These are phyloP conservation scores for Colletotrichum destructivum DNA, from an alignment of 2,329 filamentous ascomycete genomes.

Conservation along the genomic window DNA sequence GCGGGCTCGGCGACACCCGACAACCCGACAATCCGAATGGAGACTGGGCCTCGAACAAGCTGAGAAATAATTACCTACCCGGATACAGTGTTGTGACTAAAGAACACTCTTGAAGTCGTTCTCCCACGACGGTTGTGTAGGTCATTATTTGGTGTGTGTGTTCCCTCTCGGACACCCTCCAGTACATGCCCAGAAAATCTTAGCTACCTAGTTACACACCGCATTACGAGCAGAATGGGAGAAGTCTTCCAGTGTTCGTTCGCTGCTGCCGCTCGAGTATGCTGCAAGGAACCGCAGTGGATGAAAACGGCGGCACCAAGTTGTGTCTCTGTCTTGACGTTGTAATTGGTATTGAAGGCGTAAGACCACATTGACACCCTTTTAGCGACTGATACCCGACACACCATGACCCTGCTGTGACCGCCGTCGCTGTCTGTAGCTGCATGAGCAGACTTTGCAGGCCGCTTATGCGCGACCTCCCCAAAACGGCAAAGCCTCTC, in stretches of 20 bases:
- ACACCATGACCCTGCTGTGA: constrained; percentile 9
- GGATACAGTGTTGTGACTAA: background rate
- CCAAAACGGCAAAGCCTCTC: constrained; percentile 27
- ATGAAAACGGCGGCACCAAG: background rate
- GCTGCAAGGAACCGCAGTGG: background rate
- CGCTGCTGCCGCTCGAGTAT: background rate
- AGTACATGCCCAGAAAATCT: background rate
- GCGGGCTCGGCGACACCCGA: background rate
- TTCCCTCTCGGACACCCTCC: background rate
- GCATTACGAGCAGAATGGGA: background rate
- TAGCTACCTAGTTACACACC: background rate
- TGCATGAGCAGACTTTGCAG: constrained; percentile 23
- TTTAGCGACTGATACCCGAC: background rate
- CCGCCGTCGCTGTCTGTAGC: constrained; percentile 13
- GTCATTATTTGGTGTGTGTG: background rate
- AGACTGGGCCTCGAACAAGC: background rate
- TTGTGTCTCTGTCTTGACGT: background rate
- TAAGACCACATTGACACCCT: background rate
- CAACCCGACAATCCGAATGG: background rate
- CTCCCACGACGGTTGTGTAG: background rate
- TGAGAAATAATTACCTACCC: background rate
- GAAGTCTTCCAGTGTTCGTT: background rate
- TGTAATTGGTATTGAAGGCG: background rate
- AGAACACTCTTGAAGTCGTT: background rate
- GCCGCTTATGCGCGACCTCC: constrained; percentile 32